Percentiles rank a stretch among this genome's conserved stretches.
phyloP scores from a whole-genome alignment of 306 rosid species.

The Trifolium dubium region DNA sequence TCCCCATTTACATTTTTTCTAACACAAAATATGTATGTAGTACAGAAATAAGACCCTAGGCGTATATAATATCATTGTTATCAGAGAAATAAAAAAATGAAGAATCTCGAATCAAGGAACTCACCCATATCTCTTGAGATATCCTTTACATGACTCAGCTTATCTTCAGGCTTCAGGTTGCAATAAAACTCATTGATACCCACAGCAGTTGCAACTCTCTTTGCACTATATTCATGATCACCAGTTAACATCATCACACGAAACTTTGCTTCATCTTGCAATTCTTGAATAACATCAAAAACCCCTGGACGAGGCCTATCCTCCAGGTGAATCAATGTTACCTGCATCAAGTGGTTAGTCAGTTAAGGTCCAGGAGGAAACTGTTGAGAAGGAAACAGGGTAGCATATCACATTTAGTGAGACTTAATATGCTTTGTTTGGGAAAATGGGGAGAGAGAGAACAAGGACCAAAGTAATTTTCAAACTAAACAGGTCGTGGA shows the following conservation, averaged over 20 bases:
- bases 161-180: constrained; percentile 97
- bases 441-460: not conserved
- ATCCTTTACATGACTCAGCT: constrained; percentile 86
- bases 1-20: not conserved
- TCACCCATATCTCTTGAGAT: constrained; percentile 85
- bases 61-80: not conserved
- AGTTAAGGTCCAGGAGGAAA: constrained; percentile 35
- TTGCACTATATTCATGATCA: constrained; percentile 86
- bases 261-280: constrained; percentile 70
- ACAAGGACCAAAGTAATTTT: constrained; percentile 5
- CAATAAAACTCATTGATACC: constrained; percentile 83
- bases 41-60: constrained; percentile 20
- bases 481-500: constrained; percentile 17
- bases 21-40: constrained; percentile 7
- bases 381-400: constrained; percentile 15
- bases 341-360: constrained; percentile 55
- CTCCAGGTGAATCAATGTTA: constrained; percentile 93
- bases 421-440: not conserved
- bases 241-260: constrained; percentile 97
- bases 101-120: constrained; percentile 27
- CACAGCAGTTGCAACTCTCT: constrained; percentile 88
- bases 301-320: constrained; percentile 94
- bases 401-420: constrained; percentile 29
- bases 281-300: constrained; percentile 69
- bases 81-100: constrained; percentile 21